Percentiles rank a stretch among this genome's conserved stretches.
These are phyloP conservation scores for Ambrosia artemisiifolia DNA, from an alignment of 129 eudicot species.

Conservation along the genomic window DNA sequence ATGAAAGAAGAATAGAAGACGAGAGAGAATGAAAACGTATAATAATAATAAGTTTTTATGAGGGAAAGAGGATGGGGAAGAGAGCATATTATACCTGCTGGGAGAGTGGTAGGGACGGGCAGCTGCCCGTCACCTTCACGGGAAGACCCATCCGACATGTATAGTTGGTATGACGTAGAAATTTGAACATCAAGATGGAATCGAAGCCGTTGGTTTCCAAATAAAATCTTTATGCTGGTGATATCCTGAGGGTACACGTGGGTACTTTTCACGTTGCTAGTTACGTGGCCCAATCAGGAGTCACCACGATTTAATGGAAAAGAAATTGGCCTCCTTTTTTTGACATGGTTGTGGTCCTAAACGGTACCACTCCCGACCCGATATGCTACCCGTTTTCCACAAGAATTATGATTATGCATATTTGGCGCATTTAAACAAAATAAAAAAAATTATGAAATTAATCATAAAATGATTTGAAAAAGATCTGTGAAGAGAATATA, in stretches of 20 bases:
- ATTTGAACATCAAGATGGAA: slow-evolving; percentile 30
- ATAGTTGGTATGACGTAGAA: slow-evolving; percentile 66
- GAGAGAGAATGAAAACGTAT: neutral
- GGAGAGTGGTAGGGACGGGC: slow-evolving; percentile 46
- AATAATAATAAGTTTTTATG: neutral
- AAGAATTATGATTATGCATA: neutral
- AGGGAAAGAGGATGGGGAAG: slow-evolving; percentile 36
- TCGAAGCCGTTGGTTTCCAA: slow-evolving; percentile 41
- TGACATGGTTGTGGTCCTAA: slow-evolving; percentile 74
- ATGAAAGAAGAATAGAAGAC: neutral
- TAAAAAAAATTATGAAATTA: neutral
- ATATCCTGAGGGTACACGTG: slow-evolving; percentile 40
- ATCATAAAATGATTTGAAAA: neutral
- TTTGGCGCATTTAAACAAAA: neutral
- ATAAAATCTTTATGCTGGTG: slow-evolving; percentile 3
- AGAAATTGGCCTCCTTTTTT: slow-evolving; percentile 26
- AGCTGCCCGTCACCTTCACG: slow-evolving; percentile 70
- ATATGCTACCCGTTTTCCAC: slow-evolving; percentile 21
- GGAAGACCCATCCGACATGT: slow-evolving; percentile 63
- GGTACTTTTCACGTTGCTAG: neutral
- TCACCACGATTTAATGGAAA: slow-evolving; percentile 23
- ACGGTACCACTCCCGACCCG: slow-evolving; percentile 24
- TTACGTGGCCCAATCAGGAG: slow-evolving; percentile 62
- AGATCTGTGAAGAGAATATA: no score
- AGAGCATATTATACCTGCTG: slow-evolving; percentile 54